phyloP scores from a whole-genome alignment of 768 basidiomycete genomes.

The Kwoniella sp. region DNA sequence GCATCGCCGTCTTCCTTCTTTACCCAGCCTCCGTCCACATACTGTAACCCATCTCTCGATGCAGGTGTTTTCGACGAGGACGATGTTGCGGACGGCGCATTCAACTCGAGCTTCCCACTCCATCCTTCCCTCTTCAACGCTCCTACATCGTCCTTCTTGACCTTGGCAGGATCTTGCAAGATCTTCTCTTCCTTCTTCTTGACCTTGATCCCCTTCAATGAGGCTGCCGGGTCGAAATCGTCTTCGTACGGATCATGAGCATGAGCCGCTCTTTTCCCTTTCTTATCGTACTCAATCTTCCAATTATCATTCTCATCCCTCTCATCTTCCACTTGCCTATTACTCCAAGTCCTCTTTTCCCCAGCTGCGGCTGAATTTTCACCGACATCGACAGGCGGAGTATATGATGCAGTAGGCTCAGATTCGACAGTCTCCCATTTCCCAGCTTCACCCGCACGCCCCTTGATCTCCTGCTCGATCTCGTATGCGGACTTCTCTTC shows the following conservation, averaged over 20 bases:
- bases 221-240: slow-evolving; percentile 75
- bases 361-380: neutral
- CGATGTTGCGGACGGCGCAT: neutral
- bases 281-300: slow-evolving; percentile 66
- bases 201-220: slow-evolving; percentile 63
- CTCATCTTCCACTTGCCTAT: slow-evolving; percentile 22
- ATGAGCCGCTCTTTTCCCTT: slow-evolving; percentile 69
- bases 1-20: slow-evolving; percentile 23
- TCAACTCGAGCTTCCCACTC: slow-evolving; percentile 20
- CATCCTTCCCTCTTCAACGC: slow-evolving; percentile 20
- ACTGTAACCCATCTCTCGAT: slow-evolving; percentile 15
- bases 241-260: slow-evolving; percentile 65
- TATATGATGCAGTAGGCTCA: neutral
- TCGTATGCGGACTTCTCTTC: slow-evolving; percentile 65
- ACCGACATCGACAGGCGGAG: neutral
- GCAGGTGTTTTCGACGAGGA: neutral
- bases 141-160: slow-evolving; percentile 24
- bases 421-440: slow-evolving; percentile 15
- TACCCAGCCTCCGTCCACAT: slow-evolving; percentile 18
- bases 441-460: slow-evolving; percentile 21
- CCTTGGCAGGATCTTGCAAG: slow-evolving; percentile 29
- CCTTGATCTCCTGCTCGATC: slow-evolving; percentile 57
- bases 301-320: slow-evolving; percentile 38
- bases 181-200: slow-evolving; percentile 58
- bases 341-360: slow-evolving; percentile 25